phyloP scores from a whole-genome alignment of 495 filamentous ascomycete species.

The Hypoxylon fragiforme region DNA sequence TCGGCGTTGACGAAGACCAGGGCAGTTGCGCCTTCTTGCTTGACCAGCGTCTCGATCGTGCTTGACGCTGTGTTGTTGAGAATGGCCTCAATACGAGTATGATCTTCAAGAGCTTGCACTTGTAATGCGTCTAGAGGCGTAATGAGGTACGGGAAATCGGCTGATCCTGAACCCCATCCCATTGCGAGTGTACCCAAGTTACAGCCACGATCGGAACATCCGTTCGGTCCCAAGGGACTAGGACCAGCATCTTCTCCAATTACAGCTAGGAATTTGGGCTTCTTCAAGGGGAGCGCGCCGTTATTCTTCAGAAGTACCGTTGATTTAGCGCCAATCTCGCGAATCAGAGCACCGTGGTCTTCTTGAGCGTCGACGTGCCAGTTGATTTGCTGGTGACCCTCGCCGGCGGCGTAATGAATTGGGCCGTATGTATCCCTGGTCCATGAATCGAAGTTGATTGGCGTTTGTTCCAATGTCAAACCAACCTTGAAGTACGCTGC shows the following conservation, averaged over 20 bases:
- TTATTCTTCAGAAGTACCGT: conserved; percentile 91
- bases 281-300: conserved; percentile 73
- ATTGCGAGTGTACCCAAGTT: conserved; percentile 86
- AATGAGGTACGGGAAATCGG: conserved; percentile 89
- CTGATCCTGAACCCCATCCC: conserved; percentile 91
- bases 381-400: conserved; percentile 74
- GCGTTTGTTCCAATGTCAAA: conserved; percentile 60
- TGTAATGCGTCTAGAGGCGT: conserved; percentile 87
- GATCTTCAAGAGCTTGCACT: conserved; percentile 64
- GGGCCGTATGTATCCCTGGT: conserved; percentile 74
- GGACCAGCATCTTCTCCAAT: conserved; percentile 84
- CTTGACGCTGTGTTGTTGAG: conserved; percentile 69
- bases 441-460: conserved; percentile 90
- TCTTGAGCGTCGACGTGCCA: conserved; percentile 80
- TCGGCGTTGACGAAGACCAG: conserved; percentile 91
- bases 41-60: conserved; percentile 62
- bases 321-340: conserved; percentile 72
- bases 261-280: conserved; percentile 76
- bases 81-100: conserved; percentile 69
- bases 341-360: conserved; percentile 71
- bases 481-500: conserved; percentile 91
- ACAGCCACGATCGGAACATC: conserved; percentile 81
- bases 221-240: conserved; percentile 80
- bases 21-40: conserved; percentile 66
- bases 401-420: conserved; percentile 60